Conservation (phyloP, 2,329 filamentous ascomycete genomes). For the Didymella segeticola region DNA sequence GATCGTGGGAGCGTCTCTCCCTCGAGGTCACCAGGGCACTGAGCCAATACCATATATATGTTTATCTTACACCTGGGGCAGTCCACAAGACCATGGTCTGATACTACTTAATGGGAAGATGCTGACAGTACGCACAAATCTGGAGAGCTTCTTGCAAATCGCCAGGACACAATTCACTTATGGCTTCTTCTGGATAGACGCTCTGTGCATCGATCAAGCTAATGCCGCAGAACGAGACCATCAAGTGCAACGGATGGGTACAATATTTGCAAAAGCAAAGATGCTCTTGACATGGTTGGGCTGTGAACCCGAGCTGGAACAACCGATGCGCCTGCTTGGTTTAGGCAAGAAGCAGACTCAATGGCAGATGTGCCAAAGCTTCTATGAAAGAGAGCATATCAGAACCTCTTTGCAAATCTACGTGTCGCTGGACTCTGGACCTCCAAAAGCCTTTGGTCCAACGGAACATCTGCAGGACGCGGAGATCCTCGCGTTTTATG, state of each 20-base stretch:
- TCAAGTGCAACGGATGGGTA: conserved; percentile 5
- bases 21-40: not conserved
- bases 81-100: not conserved
- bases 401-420: not conserved
- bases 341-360: not conserved
- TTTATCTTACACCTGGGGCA: not conserved
- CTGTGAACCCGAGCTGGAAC: not conserved
- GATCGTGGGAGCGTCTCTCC: not conserved
- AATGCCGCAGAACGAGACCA: conserved; percentile 1
- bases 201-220: conserved; percentile 1
- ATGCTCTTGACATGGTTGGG: not conserved
- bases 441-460: not conserved
- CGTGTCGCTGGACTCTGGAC: not conserved
- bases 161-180: not conserved
- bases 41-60: not conserved
- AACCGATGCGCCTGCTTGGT: not conserved
- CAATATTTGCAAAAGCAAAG: not conserved
- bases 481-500: not conserved
- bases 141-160: not conserved
- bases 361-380: not conserved
- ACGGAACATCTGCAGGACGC: not conserved
- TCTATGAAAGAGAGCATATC: not conserved
- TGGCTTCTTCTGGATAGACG: conserved; percentile 4
- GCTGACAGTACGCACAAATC: not conserved
- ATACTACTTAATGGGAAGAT: not conserved